phyloP scores from a whole-genome alignment of 1,284 basidiomycete genomes.

The Sutorius eximius region DNA sequence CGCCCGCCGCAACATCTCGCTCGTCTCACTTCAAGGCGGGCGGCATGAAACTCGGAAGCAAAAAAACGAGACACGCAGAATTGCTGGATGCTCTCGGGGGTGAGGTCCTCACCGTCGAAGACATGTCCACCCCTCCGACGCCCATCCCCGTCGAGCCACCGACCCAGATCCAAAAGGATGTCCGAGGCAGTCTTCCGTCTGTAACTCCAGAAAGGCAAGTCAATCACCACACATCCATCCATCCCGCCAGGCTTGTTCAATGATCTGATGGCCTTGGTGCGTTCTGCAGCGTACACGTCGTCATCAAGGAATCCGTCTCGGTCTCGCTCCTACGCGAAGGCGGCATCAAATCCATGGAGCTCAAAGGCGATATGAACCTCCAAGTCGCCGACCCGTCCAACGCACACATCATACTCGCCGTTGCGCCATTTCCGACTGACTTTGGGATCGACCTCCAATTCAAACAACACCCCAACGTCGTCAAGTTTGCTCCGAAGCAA shows the following conservation, averaged over 20 bases:
- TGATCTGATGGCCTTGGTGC: background rate
- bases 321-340: constrained; percentile 87
- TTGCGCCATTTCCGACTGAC: constrained; percentile 62
- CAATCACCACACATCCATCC: background rate
- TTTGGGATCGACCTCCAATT: constrained; percentile 80
- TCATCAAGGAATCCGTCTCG: constrained; percentile 83
- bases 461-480: constrained; percentile 96
- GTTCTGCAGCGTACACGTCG: constrained; percentile 74
- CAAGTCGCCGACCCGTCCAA: constrained; percentile 77
- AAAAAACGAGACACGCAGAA: constrained; percentile 87
- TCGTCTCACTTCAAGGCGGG: constrained; percentile 88
- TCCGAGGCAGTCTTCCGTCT: constrained; percentile 67
- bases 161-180: constrained; percentile 43
- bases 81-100: constrained; percentile 86
- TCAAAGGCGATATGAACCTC: constrained; percentile 94
- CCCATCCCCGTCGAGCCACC: constrained; percentile 50
- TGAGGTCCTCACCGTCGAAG: constrained; percentile 62
- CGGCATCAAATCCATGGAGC: constrained; percentile 84
- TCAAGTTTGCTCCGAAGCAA: constrained; percentile 75
- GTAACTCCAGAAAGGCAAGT: constrained; percentile 77
- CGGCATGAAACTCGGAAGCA: constrained; percentile 97
- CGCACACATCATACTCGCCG: constrained; percentile 75
- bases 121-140: constrained; percentile 58
- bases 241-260: background rate
- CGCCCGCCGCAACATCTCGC: constrained; percentile 48